Conservation (phyloP, 805 yeast genomes). For the Lachancea nothofagi region DNA sequence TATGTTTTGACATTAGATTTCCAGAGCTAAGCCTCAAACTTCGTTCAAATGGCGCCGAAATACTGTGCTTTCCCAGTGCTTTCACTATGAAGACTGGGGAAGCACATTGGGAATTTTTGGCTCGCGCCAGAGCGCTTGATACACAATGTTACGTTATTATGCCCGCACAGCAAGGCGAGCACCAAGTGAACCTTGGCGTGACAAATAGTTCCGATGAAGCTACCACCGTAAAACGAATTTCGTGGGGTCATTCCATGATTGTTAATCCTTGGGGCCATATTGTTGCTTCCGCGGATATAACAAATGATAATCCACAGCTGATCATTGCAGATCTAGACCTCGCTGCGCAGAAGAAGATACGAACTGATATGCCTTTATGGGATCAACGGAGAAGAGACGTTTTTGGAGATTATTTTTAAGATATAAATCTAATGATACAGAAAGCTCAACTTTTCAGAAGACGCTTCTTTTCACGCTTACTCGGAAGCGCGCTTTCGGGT, state of each 20-base stretch:
- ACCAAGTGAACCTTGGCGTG: conserved; percentile 45
- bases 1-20: conserved; percentile 84
- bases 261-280: conserved; percentile 92
- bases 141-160: conserved; percentile 79
- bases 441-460: background rate
- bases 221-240: conserved; percentile 42
- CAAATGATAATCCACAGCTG: conserved; percentile 38
- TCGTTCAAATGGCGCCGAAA: conserved; percentile 64
- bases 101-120: conserved; percentile 83
- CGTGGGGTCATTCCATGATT: conserved; percentile 82
- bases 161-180: conserved; percentile 86
- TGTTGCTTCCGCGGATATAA: conserved; percentile 50
- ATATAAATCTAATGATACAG: background rate
- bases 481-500: conserved; percentile 1
- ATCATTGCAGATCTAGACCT: conserved; percentile 65
- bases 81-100: conserved; percentile 89
- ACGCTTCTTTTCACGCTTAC: conserved; percentile 7
- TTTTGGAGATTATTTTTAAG: conserved; percentile 29
- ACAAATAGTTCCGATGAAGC: conserved; percentile 11
- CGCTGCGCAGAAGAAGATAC: conserved; percentile 41
- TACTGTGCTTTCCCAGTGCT: conserved; percentile 83
- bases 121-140: conserved; percentile 80
- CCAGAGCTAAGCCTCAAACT: conserved; percentile 71
- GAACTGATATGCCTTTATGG: conserved; percentile 74
- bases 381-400: conserved; percentile 64